These are phyloP conservation scores for Colletotrichum sublineola DNA, from an alignment of 2,329 filamentous ascomycete species.

Conservation along the genomic window DNA sequence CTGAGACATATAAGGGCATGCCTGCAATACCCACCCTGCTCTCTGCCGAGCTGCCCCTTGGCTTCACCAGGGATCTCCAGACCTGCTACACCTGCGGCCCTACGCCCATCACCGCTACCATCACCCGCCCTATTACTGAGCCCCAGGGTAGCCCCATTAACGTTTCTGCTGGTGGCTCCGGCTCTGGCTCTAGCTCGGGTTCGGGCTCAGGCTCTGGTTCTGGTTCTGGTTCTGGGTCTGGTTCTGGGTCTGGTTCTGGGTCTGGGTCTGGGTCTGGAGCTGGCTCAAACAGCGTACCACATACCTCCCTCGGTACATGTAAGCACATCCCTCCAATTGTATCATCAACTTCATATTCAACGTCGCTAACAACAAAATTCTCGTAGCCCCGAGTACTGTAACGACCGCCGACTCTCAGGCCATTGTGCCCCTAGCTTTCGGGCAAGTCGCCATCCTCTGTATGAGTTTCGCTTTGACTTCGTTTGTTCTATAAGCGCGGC, in stretches of 20 bases:
- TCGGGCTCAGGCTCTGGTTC: not conserved
- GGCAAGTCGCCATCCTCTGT: not conserved
- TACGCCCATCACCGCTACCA: not conserved
- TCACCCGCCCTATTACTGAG: not conserved
- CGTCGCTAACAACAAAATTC: not conserved
- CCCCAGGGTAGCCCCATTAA: not conserved
- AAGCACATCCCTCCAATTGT: not conserved
- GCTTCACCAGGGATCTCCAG: conserved; percentile 5
- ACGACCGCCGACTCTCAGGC: not conserved
- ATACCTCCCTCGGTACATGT: not conserved
- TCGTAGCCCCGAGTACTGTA: not conserved
- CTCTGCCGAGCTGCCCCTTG: not conserved
- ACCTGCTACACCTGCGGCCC: conserved; percentile 4
- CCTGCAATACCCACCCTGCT: not conserved
- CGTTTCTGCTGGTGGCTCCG: not conserved
- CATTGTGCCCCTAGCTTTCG: not conserved
- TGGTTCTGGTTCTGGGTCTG: not conserved
- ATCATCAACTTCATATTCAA: not conserved
- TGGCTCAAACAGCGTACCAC: not conserved
- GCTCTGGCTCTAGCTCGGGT: not conserved
- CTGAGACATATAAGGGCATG: not conserved
- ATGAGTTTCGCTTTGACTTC: not conserved
- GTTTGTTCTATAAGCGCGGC: not conserved
- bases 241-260: not conserved
- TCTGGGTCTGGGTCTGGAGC: not conserved